Base-by-base conservation (phyloP, 345 rosid genomes). In the Corchorus olitorius region DNA sequence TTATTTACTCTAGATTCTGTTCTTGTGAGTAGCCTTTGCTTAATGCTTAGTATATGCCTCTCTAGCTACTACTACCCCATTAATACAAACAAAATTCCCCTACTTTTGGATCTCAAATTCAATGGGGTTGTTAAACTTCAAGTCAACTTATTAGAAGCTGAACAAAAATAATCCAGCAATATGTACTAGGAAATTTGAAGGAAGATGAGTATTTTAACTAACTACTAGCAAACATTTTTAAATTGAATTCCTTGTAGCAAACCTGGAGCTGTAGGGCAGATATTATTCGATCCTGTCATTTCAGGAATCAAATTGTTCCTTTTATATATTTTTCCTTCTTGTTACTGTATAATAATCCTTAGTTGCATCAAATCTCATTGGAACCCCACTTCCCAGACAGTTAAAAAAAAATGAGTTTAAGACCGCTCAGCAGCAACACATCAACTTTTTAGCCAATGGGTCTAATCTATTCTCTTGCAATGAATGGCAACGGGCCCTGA, bases 71-170 rank as follows among this genome's bases (percentile, higher is more conserved):
- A 14, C 43, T 62, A 34, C 20, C 59, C 48, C 15, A 1, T 27
- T 27, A 11, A 10, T 19, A 17, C 8, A 53, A 15, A 13, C 63
- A 15, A 53, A 50, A n/a, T 27, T 10, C 20, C 8, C 37, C 4
- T 12, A 48, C 9, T 22, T 20, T 34, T 34, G 13, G 8, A 33
- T 70, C 13, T 35, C 49, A 37, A 27, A 37, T n/a, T 66, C 65
- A 77, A 76, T 34, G 58, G 65, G 74, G 64, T 80, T 66, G 75
- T 58, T 52, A 19, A 19, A 48, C 2, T 1, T 12, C 1, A 61
- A 70, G 79, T 84, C 81, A 79, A 76, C 77, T 73, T 43, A 39
- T 73, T 43, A 39, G 61, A 43, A 56, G 65, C 77, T 13, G 71
- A 65, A 58, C 70, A 76, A 8, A 63, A 13, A 27, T 72, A 67